Evolutionary conservation across 768 basidiomycete genomes (phyloP).

Genomic region (Trametes villosa): DNA sequence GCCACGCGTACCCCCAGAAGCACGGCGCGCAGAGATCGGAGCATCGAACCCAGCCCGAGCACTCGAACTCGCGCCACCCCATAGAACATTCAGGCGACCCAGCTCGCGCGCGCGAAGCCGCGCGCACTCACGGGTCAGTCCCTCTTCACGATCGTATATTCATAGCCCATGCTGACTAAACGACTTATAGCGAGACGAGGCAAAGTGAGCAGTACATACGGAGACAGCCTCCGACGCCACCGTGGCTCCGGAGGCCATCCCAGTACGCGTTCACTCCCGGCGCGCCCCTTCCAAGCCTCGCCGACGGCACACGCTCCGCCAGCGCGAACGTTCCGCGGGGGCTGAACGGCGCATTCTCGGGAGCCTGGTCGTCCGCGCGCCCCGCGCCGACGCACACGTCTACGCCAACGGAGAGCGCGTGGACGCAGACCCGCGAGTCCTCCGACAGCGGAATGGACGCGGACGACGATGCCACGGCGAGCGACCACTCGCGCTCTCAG

Average conservation of each 20-base stretch:
- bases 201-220: neutral
- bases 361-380: slow-evolving; percentile 5
- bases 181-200: too few species aligned
- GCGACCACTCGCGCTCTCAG: too few species aligned
- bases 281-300: neutral
- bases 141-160: neutral
- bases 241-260: neutral
- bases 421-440: neutral
- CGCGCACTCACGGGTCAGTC: neutral
- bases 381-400: neutral
- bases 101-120: too few species aligned
- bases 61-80: too few species aligned
- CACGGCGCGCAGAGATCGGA: neutral
- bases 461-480: neutral
- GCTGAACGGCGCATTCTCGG: slow-evolving; percentile 4
- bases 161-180: too few species aligned
- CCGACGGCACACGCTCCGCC: slow-evolving; percentile 6
- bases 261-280: too few species aligned
- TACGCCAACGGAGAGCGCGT: neutral
- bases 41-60: too few species aligned
- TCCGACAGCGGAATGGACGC: neutral
- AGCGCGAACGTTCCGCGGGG: slow-evolving; percentile 2
- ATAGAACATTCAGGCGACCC: too few species aligned
- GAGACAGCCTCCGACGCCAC: neutral
- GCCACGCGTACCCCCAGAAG: slow-evolving; percentile 10